Evolutionary conservation across 139 green algal species (phyloP).

Genomic region (Diplosphaera chodatii): DNA sequence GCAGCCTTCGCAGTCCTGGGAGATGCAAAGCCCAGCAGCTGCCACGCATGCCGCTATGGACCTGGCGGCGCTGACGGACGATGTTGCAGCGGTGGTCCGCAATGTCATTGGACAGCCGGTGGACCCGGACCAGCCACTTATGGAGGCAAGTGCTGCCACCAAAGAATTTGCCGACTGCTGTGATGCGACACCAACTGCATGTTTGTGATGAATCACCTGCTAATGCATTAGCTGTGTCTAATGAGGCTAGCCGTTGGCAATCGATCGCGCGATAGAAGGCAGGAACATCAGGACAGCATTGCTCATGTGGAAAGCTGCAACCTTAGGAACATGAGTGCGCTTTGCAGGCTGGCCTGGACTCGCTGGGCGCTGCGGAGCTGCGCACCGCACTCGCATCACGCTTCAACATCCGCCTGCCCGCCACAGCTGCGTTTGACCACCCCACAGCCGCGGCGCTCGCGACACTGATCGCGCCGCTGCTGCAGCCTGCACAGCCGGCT

Average conservation of each 20-base stretch:
- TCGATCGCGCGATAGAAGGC: too few species aligned
- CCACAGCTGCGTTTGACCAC: slow-evolving; percentile 51
- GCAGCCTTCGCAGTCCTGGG: too few species aligned
- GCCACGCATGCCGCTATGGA: too few species aligned
- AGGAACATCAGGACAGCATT: too few species aligned
- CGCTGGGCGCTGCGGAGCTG: slow-evolving; percentile 43
- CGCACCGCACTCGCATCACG: not conserved
- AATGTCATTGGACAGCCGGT: not conserved
- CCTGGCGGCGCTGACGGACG: not conserved
- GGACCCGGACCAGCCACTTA: not conserved
- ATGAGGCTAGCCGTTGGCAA: too few species aligned
- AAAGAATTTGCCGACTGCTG: too few species aligned
- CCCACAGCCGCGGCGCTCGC: slow-evolving; percentile 36
- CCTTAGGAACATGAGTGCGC: too few species aligned
- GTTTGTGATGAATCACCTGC: not conserved
- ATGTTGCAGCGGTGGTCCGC: not conserved
- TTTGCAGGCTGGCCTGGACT: slow-evolving; percentile 33
- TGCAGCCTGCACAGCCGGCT: not conserved
- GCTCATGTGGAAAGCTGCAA: too few species aligned
- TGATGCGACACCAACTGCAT: too few species aligned
- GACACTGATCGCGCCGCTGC: not conserved
- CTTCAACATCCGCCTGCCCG: not conserved
- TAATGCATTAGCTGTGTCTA: too few species aligned
- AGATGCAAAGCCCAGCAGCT: too few species aligned
- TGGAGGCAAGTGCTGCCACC: slow-evolving; percentile 6